These are phyloP conservation scores for Pythium graminicola DNA, from an alignment of 352 stramenopile species.

Conservation along the genomic window DNA sequence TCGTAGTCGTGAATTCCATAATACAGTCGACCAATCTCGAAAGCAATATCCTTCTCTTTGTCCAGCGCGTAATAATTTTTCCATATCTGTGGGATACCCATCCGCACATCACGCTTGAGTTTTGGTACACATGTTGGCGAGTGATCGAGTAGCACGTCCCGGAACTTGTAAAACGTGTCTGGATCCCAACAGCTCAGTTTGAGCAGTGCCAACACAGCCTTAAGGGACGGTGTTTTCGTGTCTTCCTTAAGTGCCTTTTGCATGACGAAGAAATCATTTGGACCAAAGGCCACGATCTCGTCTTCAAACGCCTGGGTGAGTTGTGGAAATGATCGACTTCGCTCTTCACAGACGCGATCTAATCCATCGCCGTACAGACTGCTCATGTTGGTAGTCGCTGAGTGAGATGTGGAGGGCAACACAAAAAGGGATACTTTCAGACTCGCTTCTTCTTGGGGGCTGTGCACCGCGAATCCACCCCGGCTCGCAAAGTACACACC, in stretches of 20 bases:
- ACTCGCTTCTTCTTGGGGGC: constrained; percentile 89
- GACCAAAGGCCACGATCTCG: constrained; percentile 85
- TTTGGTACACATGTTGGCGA: constrained; percentile 51
- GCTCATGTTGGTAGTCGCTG: constrained; percentile 21
- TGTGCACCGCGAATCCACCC: constrained; percentile 90
- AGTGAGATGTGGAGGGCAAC: constrained; percentile 29
- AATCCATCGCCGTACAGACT: constrained; percentile 47
- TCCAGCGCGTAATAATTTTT: constrained; percentile 92
- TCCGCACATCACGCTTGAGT: constrained; percentile 75
- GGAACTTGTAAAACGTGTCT: constrained; percentile 95
- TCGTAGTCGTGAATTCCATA: constrained; percentile 92
- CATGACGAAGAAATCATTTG: constrained; percentile 95
- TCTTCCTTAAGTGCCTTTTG: constrained; percentile 87
- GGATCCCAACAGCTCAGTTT: constrained; percentile 91
- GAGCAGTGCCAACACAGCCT: constrained; percentile 84
- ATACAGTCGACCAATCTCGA: constrained; percentile 88
- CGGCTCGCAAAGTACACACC: constrained; percentile 87
- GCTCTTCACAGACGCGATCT: constrained; percentile 52
- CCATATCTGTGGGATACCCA: constrained; percentile 83
- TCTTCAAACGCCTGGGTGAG: constrained; percentile 76
- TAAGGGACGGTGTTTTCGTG: constrained; percentile 67
- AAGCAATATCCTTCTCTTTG: constrained; percentile 90
- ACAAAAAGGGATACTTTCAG: constrained; percentile 89
- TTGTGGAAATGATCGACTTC: constrained; percentile 58
- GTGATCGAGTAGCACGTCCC: constrained; percentile 87